These are phyloP conservation scores for Spironucleus salmonicida DNA, from an alignment of 208 protist genomes.

Conservation along the genomic window DNA sequence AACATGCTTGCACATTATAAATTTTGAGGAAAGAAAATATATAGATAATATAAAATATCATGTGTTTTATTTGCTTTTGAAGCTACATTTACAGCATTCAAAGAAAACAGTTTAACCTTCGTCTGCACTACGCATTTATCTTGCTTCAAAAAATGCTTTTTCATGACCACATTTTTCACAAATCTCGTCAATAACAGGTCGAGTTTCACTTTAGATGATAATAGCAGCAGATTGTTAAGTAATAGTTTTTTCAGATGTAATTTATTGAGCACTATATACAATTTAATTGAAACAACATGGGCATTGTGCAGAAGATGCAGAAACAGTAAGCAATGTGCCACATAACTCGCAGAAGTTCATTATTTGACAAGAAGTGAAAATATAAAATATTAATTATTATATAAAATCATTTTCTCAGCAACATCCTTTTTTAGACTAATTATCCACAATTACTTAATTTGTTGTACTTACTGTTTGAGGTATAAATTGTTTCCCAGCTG, in stretches of 20 bases:
- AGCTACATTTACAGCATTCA: constrained; percentile 51
- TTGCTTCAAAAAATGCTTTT: constrained; percentile 53
- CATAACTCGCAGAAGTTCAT: background rate
- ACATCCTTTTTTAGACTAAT: no score
- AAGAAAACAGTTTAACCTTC: constrained; percentile 62
- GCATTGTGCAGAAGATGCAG: background rate
- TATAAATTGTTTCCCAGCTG: no score
- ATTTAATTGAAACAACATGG: background rate
- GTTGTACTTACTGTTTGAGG: no score
- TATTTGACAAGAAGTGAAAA: background rate
- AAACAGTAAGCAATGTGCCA: background rate
- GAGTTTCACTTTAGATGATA: background rate
- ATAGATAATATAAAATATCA: background rate
- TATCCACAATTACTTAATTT: no score
- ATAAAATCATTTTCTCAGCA: no score
- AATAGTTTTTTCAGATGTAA: background rate
- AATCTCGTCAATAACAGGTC: constrained; percentile 48
- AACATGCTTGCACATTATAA: constrained; percentile 40
- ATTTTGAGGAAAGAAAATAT: no score
- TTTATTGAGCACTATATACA: no score
- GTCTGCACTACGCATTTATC: constrained; percentile 57
- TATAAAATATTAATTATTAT: no score
- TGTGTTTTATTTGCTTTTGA: constrained; percentile 18
- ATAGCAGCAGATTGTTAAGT: background rate
- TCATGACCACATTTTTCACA: constrained; percentile 54